Evolutionary conservation across 345 rosid species (phyloP).

Genomic region (Acer campestre): DNA sequence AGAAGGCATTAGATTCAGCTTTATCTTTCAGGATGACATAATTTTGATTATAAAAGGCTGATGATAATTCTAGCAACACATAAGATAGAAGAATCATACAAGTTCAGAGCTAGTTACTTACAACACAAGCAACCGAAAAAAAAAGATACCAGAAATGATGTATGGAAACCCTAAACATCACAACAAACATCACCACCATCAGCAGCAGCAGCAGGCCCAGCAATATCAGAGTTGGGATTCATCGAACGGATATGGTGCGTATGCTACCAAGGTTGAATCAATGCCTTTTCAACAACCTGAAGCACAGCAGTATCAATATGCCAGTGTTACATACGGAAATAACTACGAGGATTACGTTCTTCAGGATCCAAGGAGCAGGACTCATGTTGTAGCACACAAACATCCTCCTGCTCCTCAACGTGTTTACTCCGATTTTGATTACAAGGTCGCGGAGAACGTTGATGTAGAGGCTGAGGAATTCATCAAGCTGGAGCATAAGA

Average conservation of each 20-base stretch:
- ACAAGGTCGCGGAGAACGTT: constrained; percentile 31
- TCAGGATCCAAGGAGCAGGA: constrained; percentile 2
- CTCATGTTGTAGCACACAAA: constrained; percentile 14
- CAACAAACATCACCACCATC: not conserved
- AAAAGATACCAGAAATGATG: constrained; percentile 14
- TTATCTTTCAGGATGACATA: constrained; percentile 22
- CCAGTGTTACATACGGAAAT: not conserved
- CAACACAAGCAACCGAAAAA: not conserved
- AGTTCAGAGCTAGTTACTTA: not conserved
- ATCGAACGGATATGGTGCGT: constrained; percentile 8
- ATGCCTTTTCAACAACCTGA: not conserved
- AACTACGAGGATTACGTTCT: not conserved
- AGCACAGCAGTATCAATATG: not conserved
- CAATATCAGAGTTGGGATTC: constrained; percentile 11
- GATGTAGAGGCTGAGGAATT: constrained; percentile 68
- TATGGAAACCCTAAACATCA: not conserved
- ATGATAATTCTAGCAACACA: not conserved
- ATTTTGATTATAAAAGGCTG: constrained; percentile 26
- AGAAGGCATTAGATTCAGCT: constrained; percentile 36
- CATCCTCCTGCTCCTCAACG: not conserved
- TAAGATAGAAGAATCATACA: not conserved
- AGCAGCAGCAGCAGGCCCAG: not conserved
- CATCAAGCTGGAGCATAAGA: constrained; percentile 52
- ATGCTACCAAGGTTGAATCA: not conserved
- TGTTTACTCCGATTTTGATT: not conserved